Evolutionary conservation across 352 stramenopile species (phyloP).

Genomic region (Phytophthora ramorum): DNA sequence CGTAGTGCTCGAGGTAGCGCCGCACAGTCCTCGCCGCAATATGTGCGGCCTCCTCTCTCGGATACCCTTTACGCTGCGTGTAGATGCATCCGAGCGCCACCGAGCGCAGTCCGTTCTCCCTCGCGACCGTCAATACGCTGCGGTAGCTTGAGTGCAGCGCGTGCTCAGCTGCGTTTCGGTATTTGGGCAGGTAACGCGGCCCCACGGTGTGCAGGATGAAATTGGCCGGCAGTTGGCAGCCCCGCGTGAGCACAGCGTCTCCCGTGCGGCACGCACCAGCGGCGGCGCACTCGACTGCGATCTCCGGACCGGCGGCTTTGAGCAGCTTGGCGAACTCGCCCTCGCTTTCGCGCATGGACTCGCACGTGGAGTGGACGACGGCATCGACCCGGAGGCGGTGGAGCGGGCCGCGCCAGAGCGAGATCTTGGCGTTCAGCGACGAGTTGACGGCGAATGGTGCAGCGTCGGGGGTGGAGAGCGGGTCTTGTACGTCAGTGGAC

Average conservation of each 20-base stretch:
- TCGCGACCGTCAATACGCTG: slow-evolving; percentile 65
- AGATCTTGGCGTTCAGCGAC: slow-evolving; percentile 57
- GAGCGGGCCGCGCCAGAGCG: slow-evolving; percentile 63
- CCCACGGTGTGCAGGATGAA: slow-evolving; percentile 89
- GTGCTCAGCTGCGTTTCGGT: slow-evolving; percentile 82
- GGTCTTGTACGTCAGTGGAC: background rate
- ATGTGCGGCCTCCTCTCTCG: slow-evolving; percentile 78
- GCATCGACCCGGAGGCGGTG: slow-evolving; percentile 69
- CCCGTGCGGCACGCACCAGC: slow-evolving; percentile 76
- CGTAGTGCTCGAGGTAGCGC: slow-evolving; percentile 82
- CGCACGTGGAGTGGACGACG: slow-evolving; percentile 85
- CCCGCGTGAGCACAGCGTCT: slow-evolving; percentile 83
- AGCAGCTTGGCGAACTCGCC: slow-evolving; percentile 72
- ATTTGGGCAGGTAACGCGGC: slow-evolving; percentile 82
- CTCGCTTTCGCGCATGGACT: slow-evolving; percentile 67
- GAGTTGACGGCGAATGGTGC: slow-evolving; percentile 37
- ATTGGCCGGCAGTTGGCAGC: slow-evolving; percentile 70
- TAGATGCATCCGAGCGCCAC: slow-evolving; percentile 86
- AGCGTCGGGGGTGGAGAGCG: slow-evolving; percentile 1
- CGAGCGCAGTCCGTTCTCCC: slow-evolving; percentile 63
- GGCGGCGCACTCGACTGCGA: slow-evolving; percentile 75
- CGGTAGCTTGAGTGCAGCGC: slow-evolving; percentile 86
- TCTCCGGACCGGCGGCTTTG: slow-evolving; percentile 72
- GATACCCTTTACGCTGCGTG: slow-evolving; percentile 76
- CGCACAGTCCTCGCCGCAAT: slow-evolving; percentile 73